Evolutionary conservation across 2,329 filamentous ascomycete genomes (phyloP).

Genomic region (Fusarium drepaniforme): DNA sequence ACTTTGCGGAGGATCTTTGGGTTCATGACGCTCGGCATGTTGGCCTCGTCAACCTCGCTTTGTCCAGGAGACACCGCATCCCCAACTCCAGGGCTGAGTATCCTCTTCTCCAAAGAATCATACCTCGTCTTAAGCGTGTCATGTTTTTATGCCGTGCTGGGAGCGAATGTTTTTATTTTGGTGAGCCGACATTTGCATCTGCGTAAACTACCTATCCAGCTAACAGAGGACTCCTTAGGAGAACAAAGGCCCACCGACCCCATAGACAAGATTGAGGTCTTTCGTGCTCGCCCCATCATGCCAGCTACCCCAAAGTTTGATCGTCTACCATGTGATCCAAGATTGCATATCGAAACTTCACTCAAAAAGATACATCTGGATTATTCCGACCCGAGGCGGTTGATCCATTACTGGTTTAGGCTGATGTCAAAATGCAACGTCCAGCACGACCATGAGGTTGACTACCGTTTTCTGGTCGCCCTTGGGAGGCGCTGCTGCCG

Average conservation of each 20-base stretch:
- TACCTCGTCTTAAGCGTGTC: background rate
- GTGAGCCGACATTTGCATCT: background rate
- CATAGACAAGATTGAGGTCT: background rate
- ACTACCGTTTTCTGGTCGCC: background rate
- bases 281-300: background rate
- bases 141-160: background rate
- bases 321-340: background rate
- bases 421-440: background rate
- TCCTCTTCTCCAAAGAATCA: background rate
- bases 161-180: rapidly evolving
- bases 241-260: background rate
- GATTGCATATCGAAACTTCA: no score
- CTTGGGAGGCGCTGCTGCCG: rapidly evolving
- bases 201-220: no score
- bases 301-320: background rate
- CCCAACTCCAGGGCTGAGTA: no score
- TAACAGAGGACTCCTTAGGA: background rate
- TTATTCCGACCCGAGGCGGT: background rate
- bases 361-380: background rate
- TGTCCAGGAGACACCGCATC: background rate
- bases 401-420: background rate
- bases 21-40: background rate
- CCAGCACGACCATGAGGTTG: background rate
- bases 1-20: background rate
- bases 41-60: background rate